Conservation (phyloP, 1,284 basidiomycete genomes). For the Bjerkandera adusta region DNA sequence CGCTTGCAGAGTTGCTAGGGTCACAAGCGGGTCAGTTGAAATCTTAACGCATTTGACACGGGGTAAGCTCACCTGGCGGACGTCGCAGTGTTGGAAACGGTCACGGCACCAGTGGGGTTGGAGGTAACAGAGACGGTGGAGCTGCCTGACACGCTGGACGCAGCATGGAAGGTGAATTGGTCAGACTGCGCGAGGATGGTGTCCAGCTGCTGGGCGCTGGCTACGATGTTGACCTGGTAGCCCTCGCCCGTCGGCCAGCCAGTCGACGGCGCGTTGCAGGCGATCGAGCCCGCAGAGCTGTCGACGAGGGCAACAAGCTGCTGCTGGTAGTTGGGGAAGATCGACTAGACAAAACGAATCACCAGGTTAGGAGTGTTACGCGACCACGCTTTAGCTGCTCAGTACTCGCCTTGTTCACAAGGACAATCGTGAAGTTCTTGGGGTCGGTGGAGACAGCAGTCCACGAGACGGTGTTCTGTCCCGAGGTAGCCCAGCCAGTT, state of each 20-base stretch:
- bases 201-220: slow-evolving; percentile 40
- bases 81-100: slow-evolving; percentile 1
- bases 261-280: slow-evolving; percentile 49
- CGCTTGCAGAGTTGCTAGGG: slow-evolving; percentile 9
- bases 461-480: slow-evolving; percentile 64
- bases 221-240: slow-evolving; percentile 72
- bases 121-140: slow-evolving; percentile 14
- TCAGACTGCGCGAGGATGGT: slow-evolving; percentile 65
- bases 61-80: slow-evolving; percentile 15
- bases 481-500: slow-evolving; percentile 57
- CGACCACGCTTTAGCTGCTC: too few relatives aligned
- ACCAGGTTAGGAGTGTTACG: neutral
- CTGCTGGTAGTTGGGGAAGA: slow-evolving; percentile 33
- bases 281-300: slow-evolving; percentile 33
- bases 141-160: slow-evolving; percentile 13
- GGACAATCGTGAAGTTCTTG: slow-evolving; percentile 63
- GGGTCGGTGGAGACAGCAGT: slow-evolving; percentile 61
- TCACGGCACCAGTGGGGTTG: slow-evolving; percentile 4
- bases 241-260: slow-evolving; percentile 48
- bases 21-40: neutral
- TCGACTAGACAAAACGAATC: slow-evolving; percentile 26
- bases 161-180: slow-evolving; percentile 49
- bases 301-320: slow-evolving; percentile 51
- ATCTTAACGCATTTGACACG: neutral
- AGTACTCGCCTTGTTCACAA: slow-evolving; percentile 58